phyloP scores from a whole-genome alignment of 305 asterid genomes.

The Fraxinus nigra region DNA sequence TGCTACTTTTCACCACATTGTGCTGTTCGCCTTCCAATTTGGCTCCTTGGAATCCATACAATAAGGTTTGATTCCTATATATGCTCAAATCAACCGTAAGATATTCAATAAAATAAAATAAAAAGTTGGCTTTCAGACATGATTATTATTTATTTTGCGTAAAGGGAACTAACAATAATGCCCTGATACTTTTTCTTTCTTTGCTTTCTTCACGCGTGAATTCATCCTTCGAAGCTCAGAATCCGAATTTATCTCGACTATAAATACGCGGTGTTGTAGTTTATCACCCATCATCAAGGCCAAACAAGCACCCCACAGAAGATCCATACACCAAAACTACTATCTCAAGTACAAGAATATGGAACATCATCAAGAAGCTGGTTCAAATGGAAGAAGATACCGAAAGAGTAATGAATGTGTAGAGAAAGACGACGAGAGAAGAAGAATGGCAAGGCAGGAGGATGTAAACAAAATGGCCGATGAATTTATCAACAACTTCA shows the following conservation, averaged over 20 bases:
- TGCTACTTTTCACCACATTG: constrained; percentile 1
- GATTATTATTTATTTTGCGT: neutral
- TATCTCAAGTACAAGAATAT: constrained; percentile 4
- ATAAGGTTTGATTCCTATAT: neutral
- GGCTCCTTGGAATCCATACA: neutral
- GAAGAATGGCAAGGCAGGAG: constrained; percentile 17
- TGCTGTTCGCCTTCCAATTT: neutral
- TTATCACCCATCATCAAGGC: neutral
- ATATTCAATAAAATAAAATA: neutral
- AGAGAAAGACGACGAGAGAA: constrained; percentile 6
- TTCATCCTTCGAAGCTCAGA: neutral
- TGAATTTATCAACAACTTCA: constrained; percentile 42
- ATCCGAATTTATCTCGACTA: neutral
- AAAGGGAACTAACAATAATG: neutral
- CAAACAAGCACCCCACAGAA: neutral
- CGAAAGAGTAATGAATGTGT: neutral
- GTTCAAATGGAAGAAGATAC: neutral
- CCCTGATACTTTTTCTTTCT: neutral
- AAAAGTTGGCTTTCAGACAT: neutral
- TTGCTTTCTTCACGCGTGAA: constrained; percentile 9
- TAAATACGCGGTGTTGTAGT: neutral
- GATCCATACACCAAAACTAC: neutral
- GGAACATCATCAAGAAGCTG: constrained; percentile 6
- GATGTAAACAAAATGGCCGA: constrained; percentile 39
- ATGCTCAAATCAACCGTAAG: neutral